phyloP scores from a whole-genome alignment of 73 alveolate genomes.

The Uronychia setigera region DNA sequence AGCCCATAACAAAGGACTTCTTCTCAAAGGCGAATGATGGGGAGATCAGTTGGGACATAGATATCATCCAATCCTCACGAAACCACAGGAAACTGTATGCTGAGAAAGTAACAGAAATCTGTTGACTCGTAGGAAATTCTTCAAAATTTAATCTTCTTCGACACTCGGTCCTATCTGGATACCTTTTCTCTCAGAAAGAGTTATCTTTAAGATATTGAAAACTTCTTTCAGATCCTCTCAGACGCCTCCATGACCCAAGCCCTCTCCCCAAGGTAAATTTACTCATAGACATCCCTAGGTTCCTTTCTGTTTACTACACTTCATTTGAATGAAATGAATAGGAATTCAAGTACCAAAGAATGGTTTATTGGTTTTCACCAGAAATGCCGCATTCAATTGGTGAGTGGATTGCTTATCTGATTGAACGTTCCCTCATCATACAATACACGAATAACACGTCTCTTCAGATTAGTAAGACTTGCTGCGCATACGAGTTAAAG shows the following conservation, averaged over 20 bases:
- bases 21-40: neutral
- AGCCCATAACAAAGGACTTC: neutral
- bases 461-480: neutral
- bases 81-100: neutral
- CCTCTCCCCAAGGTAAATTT: neutral
- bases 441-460: neutral
- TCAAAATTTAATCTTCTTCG: neutral
- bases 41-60: neutral
- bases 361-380: neutral
- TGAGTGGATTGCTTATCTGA: neutral
- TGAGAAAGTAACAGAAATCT: neutral
- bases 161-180: neutral
- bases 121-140: neutral
- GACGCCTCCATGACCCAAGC: neutral
- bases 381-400: constrained; percentile 1
- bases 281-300: neutral
- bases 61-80: neutral
- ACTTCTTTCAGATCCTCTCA: neutral
- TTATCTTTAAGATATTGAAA: neutral
- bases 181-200: neutral
- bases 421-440: neutral
- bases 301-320: neutral
- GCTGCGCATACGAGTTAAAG: neutral
- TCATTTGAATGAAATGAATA: neutral
- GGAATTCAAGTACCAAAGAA: neutral